Evolutionary conservation across 129 eudicot genomes (phyloP), one percentile per base, ranked within the genome.

Genomic region (Helianthus tuberosus): DNA sequence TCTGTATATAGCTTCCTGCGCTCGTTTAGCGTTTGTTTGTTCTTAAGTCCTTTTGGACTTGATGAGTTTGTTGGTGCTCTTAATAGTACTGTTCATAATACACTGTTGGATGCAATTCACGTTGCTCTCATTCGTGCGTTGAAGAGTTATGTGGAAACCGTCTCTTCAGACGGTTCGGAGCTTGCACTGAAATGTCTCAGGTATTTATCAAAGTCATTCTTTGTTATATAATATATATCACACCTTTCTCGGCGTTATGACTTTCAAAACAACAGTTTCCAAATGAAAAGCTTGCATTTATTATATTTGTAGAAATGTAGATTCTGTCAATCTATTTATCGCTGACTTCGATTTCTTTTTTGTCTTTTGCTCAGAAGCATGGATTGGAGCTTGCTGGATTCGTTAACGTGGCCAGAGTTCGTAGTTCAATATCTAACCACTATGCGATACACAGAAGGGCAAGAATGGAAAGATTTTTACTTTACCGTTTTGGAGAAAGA

Each of bases 41-140:
- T 86, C 71, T 80, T 94, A 77, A 83, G 92, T 79, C 99, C 99
- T 44, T 94, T 94, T 80, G 90, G 88, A 69, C 76, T 94, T 72
- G 99, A 94, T 83, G 99, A 94, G 65, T 89, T 94, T 79, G 99
- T 94, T 72, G 99, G 99, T 10, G 89, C 96, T 36, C 87, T 94
- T 55, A 94, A 89, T 73, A 85, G 88, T 71, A 47, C 83, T 41
- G 86, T 79, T 11, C 87, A 86, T 36, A 94, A 88, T 67, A 85
- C 96, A 17, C 77, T 94, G 79, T 66, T 94, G 88, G 99, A 94
- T 86, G 87, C 94, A 63, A 79, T 94, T 78, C 99, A 94, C 80
- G 93, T 94, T 86, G 87, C 99, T 85, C 87, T 94, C 23, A 61
- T 88, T 85, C 84, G 91, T 39, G 77, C 86, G 15, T 78, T 94